Percentiles rank a stretch among this genome's conserved stretches.
phyloP scores from a whole-genome alignment of 352 stramenopile genomes.

The Plasmopara muralis region DNA sequence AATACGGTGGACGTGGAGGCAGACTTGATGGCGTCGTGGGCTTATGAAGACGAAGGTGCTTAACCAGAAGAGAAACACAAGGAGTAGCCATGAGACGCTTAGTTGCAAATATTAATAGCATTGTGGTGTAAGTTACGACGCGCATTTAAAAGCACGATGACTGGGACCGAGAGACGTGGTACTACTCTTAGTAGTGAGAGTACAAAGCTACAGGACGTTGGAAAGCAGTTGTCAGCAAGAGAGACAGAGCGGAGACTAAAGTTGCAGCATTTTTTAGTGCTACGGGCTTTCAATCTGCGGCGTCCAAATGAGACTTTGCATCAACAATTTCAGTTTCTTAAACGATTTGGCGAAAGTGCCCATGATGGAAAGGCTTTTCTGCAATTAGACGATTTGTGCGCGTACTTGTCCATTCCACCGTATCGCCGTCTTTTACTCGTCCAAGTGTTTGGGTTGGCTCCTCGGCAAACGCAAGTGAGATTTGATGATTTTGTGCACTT shows the following conservation, averaged over 20 bases:
- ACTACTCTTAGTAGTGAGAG: background rate
- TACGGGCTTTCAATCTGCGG: conserved; percentile 79
- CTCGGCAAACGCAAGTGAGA: conserved; percentile 29
- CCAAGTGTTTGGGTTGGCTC: conserved; percentile 42
- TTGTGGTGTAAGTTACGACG: background rate
- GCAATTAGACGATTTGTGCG: conserved; percentile 53
- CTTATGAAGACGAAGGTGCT: conserved; percentile 22
- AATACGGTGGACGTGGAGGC: conserved; percentile 7
- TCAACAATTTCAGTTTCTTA: conserved; percentile 61
- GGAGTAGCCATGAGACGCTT: conserved; percentile 14
- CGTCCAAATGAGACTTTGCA: conserved; percentile 46
- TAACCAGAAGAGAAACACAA: background rate
- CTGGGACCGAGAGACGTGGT: background rate
- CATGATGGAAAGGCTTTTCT: conserved; percentile 26
- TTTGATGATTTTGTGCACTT: conserved; percentile 66
- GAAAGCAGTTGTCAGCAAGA: conserved; percentile 9
- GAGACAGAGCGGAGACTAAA: conserved; percentile 40
- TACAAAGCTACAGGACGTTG: background rate
- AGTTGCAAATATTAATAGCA: conserved; percentile 19
- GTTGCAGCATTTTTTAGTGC: conserved; percentile 72
- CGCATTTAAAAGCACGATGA: background rate
- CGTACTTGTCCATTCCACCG: conserved; percentile 60
- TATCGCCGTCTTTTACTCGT: conserved; percentile 52
- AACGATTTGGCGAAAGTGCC: conserved; percentile 17
- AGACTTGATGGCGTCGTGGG: conserved; percentile 19